Evolutionary conservation across 2,329 filamentous ascomycete species (phyloP), one percentile per base, ranked within the genome.

Genomic region (Rachicladosporium sp.): DNA sequence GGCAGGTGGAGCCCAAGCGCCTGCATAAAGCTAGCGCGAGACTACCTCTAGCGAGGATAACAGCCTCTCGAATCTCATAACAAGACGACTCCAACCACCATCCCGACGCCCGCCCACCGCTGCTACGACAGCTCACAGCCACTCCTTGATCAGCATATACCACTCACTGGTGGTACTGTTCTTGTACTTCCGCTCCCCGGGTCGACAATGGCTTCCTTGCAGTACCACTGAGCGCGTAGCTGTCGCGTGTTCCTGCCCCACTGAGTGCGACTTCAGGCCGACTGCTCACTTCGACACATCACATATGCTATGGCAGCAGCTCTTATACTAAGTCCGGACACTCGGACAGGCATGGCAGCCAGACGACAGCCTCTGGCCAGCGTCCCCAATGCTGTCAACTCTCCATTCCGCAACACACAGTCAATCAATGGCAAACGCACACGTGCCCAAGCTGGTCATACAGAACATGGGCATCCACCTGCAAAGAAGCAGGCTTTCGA

Each of bases 361-460:
- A 78, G 84, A 70, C 76, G 91, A 64, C 73, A 80, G 43, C 86
- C 88, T 57, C 76, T 98, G 53, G 80, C 83, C 53, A 84, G 77
- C 68, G 85, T 95, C 60, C 80, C 87, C 52, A 95, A 95, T 81
- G 87, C 79, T 63, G 80, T 80, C 67, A 96, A 96, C 66, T 96
- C 89, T 44, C 89, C 91, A 43, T 74, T 88, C 57, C 78, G 86
- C 56, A 33, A 33, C 35, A 68, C 67, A 45, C 64, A 68, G 45
- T 65, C 70, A 50, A 69, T 74, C 50, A 67, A 74, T 46, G 65
- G 68, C 49, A 95, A 95, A 71, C 81, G 85, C 59, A 80, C 82
- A 53, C 80, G 87, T 44, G 80, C 84, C 33, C 72, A 82, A 58
- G 76, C 78, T 49, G 53, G 52, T 37, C 64, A 81, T 47, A 74